Conservation (phyloP, 2,329 filamentous ascomycete species). For the Aspergillus awamori region DNA sequence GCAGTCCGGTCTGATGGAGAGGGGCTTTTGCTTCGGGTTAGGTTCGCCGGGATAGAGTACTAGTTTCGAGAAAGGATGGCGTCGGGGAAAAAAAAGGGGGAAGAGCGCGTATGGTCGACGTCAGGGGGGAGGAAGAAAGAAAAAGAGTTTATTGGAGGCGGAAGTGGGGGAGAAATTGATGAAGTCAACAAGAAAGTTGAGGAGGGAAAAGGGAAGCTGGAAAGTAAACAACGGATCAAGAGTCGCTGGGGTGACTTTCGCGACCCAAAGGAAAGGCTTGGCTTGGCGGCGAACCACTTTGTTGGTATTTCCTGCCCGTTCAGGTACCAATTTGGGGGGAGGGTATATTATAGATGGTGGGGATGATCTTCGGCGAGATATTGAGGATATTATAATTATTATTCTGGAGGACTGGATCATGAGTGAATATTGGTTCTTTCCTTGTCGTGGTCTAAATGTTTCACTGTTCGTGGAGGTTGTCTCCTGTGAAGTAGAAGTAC, state of each 20-base stretch:
- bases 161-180: not conserved
- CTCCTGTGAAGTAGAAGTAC: too few species aligned
- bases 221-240: slow-evolving; percentile 25
- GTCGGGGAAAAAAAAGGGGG: not conserved
- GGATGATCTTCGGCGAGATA: too few species aligned
- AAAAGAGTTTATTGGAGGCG: not conserved
- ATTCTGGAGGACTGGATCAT: too few species aligned
- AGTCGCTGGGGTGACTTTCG: slow-evolving; percentile 31
- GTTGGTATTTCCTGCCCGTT: not conserved
- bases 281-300: slow-evolving; percentile 14
- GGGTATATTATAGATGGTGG: too few species aligned
- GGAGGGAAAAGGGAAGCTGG: slow-evolving; percentile 2
- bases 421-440: too few species aligned
- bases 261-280: slow-evolving; percentile 21
- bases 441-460: too few species aligned
- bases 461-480: too few species aligned
- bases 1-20: too few species aligned
- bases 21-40: too few species aligned
- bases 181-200: slow-evolving; percentile 2
- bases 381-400: too few species aligned
- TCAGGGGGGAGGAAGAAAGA: not conserved
- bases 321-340: not conserved
- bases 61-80: not conserved
- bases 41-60: too few species aligned
- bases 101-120: not conserved